Conservation (phyloP, 371 early-diverging fungal genomes). For the Smittium culicis region DNA sequence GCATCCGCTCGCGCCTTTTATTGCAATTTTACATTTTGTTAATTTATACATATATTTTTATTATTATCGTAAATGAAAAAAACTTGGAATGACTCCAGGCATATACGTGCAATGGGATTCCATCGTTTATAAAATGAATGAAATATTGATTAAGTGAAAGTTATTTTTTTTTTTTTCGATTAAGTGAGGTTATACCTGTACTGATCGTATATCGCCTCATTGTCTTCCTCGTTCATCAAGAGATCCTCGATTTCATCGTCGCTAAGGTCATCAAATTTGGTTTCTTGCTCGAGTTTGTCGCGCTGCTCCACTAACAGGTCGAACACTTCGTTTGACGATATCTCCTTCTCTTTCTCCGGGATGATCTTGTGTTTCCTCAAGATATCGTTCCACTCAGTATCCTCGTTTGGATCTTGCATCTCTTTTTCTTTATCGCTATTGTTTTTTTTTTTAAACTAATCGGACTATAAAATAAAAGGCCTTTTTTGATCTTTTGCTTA, state of each 20-base stretch:
- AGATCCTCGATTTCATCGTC: conserved; percentile 88
- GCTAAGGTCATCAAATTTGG: conserved; percentile 45
- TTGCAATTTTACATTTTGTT: conserved; percentile 19
- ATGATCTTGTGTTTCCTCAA: conserved; percentile 81
- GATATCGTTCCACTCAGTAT: conserved; percentile 84
- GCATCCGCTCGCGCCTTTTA: conserved; percentile 65
- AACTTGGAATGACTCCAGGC: too few species aligned
- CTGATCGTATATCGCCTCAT: conserved; percentile 64
- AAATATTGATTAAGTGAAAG: too few species aligned
- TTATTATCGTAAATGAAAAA: too few species aligned
- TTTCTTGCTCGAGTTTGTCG: conserved; percentile 40
- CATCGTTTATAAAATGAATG: too few species aligned
- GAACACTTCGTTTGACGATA: conserved; percentile 54
- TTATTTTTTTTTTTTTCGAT: conserved; percentile 28
- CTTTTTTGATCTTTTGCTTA: too few species aligned
- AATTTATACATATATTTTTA: too few species aligned
- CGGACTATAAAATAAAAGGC: too few species aligned
- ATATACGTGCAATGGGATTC: too few species aligned
- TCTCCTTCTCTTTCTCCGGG: conserved; percentile 57
- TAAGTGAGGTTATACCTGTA: conserved; percentile 42
- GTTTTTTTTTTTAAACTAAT: too few species aligned
- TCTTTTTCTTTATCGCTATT: not conserved
- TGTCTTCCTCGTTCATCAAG: conserved; percentile 67
- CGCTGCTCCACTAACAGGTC: conserved; percentile 59
- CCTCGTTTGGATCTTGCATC: conserved; percentile 42